A percentile compares a stretch with the other conserved stretches of the same genome.
phyloP scores from a whole-genome alignment of 1,284 basidiomycete genomes.

The Blastosporella zonata region DNA sequence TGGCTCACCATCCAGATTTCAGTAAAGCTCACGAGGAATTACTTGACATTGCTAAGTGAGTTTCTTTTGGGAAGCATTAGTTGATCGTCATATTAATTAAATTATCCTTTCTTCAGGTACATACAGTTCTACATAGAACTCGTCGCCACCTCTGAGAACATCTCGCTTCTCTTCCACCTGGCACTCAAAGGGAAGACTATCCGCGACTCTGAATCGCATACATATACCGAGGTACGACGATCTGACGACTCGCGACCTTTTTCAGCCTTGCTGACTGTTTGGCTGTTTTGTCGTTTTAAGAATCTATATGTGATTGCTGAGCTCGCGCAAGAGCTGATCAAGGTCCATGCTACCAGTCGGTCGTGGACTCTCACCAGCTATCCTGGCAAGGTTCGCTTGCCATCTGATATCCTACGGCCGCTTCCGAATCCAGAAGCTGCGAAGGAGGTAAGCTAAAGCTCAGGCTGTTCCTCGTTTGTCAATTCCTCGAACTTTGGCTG shows the following conservation, averaged over 20 bases:
- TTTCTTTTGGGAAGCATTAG: conserved; percentile 2
- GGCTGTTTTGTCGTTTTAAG: conserved; percentile 42
- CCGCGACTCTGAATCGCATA: conserved; percentile 67
- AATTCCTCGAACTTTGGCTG: background rate
- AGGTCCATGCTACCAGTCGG: conserved; percentile 59
- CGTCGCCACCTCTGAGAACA: conserved; percentile 73
- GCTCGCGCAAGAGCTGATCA: conserved; percentile 85
- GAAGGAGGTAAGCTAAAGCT: conserved; percentile 45
- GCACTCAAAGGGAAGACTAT: conserved; percentile 86
- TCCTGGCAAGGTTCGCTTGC: conserved; percentile 79
- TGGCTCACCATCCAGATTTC: conserved; percentile 96
- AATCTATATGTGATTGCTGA: conserved; percentile 90
- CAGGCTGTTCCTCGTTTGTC: background rate
- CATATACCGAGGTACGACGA: conserved; percentile 61
- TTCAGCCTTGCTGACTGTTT: conserved; percentile 2
- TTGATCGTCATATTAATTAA: background rate
- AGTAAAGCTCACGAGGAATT: conserved; percentile 57
- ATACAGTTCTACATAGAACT: conserved; percentile 86
- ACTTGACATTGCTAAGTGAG: conserved; percentile 71
- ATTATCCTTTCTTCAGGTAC: conserved; percentile 52
- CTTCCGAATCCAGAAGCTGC: conserved; percentile 61
- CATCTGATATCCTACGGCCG: conserved; percentile 76
- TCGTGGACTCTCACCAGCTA: conserved; percentile 80
- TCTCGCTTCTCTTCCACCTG: conserved; percentile 82
- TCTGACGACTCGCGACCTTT: background rate